A percentile compares a stretch with the other conserved stretches of the same genome.
These are phyloP conservation scores for Thelonectria rubi DNA, from an alignment of 2,329 filamentous ascomycete species.

Conservation along the genomic window DNA sequence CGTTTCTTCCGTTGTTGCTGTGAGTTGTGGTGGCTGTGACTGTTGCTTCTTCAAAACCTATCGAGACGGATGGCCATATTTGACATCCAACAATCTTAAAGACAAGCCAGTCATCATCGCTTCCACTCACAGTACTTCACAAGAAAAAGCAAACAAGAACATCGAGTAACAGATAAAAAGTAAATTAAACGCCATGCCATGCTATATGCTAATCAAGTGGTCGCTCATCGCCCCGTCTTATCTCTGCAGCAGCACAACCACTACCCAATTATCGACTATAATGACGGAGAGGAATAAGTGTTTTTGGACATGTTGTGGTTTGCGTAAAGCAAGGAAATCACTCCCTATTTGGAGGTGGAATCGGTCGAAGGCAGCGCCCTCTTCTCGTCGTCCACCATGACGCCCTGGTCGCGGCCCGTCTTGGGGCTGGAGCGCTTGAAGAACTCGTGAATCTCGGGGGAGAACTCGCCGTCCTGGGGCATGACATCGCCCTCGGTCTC, in stretches of 20 bases:
- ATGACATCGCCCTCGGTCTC: slow-evolving; percentile 55
- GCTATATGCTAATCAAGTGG: slow-evolving; percentile 16
- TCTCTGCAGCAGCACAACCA: slow-evolving; percentile 7
- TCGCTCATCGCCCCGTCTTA: slow-evolving; percentile 24
- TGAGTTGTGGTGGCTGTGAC: no score
- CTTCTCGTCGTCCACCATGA: slow-evolving; percentile 45
- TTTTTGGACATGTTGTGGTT: slow-evolving; percentile 7
- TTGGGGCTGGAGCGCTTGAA: slow-evolving; percentile 57
- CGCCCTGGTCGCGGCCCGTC: slow-evolving; percentile 30
- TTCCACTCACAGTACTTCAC: no score
- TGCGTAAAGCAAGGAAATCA: slow-evolving; percentile 2
- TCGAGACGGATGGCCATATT: no score
- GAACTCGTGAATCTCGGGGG: slow-evolving; percentile 63
- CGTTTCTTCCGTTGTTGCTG: no score
- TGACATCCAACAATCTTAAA: no score
- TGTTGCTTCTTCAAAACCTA: no score
- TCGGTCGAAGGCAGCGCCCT: slow-evolving; percentile 30
- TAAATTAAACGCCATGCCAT: slow-evolving; percentile 38
- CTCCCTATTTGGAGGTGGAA: slow-evolving; percentile 29
- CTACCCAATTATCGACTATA: slow-evolving; percentile 6
- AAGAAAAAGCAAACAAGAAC: no score
- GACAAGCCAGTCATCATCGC: no score
- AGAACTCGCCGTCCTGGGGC: slow-evolving; percentile 60
- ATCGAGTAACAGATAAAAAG: no score
- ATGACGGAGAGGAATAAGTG: background rate